These are phyloP conservation scores for Stephania japonica DNA, from an alignment of 164 flowering plant species.

Conservation along the genomic window DNA sequence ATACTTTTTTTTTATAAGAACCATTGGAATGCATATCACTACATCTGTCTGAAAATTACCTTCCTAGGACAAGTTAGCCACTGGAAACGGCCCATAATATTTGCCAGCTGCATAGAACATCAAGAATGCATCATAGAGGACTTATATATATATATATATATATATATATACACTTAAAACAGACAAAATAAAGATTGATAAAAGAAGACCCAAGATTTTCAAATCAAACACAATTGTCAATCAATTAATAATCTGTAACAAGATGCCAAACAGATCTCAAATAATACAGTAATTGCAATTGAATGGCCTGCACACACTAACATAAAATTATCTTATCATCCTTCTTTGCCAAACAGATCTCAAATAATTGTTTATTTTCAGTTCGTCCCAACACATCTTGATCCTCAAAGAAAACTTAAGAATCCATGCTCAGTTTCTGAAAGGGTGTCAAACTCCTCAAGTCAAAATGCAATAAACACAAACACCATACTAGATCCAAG, in stretches of 20 bases:
- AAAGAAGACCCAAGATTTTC: not conserved
- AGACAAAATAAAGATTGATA: not conserved
- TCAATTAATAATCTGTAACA: not conserved
- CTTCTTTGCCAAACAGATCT: no score
- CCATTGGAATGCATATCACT: not conserved
- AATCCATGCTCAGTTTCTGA: not conserved
- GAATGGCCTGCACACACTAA: no score
- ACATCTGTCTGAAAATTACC: conserved; percentile 33
- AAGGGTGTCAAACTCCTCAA: not conserved
- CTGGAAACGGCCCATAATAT: conserved; percentile 73
- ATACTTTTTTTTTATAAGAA: no score
- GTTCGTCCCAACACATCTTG: not conserved
- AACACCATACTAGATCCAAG: not conserved
- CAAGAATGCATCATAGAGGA: not conserved
- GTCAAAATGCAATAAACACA: not conserved
- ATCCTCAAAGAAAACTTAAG: not conserved
- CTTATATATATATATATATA: no score
- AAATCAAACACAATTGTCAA: not conserved
- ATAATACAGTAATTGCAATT: no score
- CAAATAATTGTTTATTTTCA: no score
- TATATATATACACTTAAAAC: no score
- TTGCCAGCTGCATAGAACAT: conserved; percentile 71
- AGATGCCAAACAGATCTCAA: no score
- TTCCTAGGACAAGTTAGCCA: conserved; percentile 97
- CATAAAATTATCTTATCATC: no score